Base-by-base conservation (phyloP, 108 stramenopile genomes). In the Cyclotella baltica region DNA sequence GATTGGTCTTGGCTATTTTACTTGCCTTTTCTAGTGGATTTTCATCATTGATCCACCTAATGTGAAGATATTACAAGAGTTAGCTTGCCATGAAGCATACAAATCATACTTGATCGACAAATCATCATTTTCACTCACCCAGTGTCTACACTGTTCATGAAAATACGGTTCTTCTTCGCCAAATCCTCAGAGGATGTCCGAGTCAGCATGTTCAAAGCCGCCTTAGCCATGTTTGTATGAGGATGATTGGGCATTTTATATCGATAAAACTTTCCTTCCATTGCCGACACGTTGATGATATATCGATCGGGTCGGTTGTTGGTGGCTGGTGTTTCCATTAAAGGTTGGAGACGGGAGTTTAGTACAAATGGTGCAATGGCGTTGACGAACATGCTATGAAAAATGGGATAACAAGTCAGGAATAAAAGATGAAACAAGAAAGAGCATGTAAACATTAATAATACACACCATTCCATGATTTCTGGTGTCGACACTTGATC, bases 221-320 rank as follows among this genome's bases (percentile, higher is more conserved):
- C 93, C 80, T 97, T 97, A 36, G 96, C 96, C 92, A 95, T 95
- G 81, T 97, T 97, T 46, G 94, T 96, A 63, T 96, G 95, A 27
- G 95, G 93, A 76, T 96, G 95, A 69, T 91, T 90, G 10, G 93
- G 86, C 91, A 91, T 91, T 79, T 97, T 97, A 86, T 91, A 94
- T 18, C 96, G 74, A 72, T 97, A 94, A 67, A 97, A 97, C 70
- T 97, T 97, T 18, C 96, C 96, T 70, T 97, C 96, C 96, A 96
- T 97, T 29, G 95, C 95, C 11, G 89, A 90, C 5, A 97, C 96
- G 56, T 97, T 96, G 69, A 97, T 90, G 30, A 97, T 92, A 84
- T 84, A 97, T 16, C 96, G 89, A 55, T 90, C 88, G 9, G 82
- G 86, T 34, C 85, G 66, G 20, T 73, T 59, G 0, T 77, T 84